Evolutionary conservation across 164 flowering plant genomes (phyloP).

Genomic region (Chimonanthus praecox): DNA sequence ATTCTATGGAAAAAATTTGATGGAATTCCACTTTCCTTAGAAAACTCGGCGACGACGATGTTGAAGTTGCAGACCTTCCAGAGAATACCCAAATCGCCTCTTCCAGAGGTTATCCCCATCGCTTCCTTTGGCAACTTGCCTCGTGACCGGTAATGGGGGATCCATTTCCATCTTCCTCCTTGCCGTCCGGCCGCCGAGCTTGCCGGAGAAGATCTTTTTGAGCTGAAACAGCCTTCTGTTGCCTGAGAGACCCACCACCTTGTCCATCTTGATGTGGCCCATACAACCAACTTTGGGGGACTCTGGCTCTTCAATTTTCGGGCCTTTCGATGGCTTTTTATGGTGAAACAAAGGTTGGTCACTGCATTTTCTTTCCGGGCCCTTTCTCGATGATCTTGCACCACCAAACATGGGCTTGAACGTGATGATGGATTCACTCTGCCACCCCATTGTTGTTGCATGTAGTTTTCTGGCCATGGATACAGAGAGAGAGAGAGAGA

Average conservation of each 20-base stretch:
- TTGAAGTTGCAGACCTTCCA: background rate
- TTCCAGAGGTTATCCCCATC: background rate
- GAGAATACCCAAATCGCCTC: background rate
- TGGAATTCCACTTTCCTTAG: too few relatives aligned
- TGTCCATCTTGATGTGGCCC: background rate
- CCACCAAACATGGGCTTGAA: slow-evolving; percentile 5
- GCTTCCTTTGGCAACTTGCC: background rate
- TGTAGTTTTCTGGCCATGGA: background rate
- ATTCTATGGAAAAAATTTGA: too few relatives aligned
- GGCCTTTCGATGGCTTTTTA: background rate
- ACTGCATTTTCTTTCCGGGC: background rate
- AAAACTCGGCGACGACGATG: background rate
- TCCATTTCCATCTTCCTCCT: background rate
- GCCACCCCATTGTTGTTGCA: background rate
- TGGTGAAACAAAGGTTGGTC: background rate
- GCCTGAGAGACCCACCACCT: background rate
- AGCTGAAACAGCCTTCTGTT: background rate
- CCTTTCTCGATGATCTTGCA: background rate
- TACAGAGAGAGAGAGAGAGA: background rate
- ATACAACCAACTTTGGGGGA: slow-evolving; percentile 2
- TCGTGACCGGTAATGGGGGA: slow-evolving; percentile 4
- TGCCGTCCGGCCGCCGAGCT: background rate
- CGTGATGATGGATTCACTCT: background rate
- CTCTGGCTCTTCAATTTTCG: background rate
- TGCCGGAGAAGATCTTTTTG: slow-evolving; percentile 4